phyloP scores from a whole-genome alignment of 2,329 filamentous ascomycete species.

The Diaporthe sp. region DNA sequence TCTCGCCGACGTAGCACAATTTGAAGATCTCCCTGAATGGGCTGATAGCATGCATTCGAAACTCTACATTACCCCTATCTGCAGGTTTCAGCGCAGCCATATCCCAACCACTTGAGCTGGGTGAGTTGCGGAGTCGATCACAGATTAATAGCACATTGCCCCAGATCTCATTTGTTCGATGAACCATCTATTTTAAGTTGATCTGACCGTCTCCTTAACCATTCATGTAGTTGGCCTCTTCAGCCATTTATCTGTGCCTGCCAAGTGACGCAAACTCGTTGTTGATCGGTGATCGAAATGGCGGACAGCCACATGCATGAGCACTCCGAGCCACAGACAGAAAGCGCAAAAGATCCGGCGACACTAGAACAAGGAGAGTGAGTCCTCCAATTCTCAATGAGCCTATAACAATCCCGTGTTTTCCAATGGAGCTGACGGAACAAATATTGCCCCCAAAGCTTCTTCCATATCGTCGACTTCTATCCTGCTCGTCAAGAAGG shows the following conservation, averaged over 20 bases:
- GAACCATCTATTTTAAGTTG: accelerated
- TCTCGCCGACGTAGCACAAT: not conserved
- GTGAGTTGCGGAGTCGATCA: not conserved
- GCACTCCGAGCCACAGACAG: too few relatives aligned
- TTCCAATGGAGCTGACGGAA: not conserved
- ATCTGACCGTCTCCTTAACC: too few relatives aligned
- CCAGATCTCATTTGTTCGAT: too few relatives aligned
- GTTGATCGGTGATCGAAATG: too few relatives aligned
- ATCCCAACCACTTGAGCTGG: not conserved
- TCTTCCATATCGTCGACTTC: not conserved
- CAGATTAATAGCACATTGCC: not conserved
- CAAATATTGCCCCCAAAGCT: not conserved
- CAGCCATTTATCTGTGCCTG: too few relatives aligned
- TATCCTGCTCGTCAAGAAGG: not conserved
- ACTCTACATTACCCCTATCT: not conserved
- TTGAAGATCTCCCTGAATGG: too few relatives aligned
- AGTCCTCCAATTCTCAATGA: not conserved
- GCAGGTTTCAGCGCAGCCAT: not conserved
- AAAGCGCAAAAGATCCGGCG: too few relatives aligned
- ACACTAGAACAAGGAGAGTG: not conserved
- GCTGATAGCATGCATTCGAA: not conserved
- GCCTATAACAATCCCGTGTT: not conserved
- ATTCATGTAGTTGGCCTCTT: too few relatives aligned
- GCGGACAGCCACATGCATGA: too few relatives aligned
- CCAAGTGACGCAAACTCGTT: too few relatives aligned